Conservation (phyloP, 371 early-diverging fungal genomes). For the Mucor racemosus region DNA sequence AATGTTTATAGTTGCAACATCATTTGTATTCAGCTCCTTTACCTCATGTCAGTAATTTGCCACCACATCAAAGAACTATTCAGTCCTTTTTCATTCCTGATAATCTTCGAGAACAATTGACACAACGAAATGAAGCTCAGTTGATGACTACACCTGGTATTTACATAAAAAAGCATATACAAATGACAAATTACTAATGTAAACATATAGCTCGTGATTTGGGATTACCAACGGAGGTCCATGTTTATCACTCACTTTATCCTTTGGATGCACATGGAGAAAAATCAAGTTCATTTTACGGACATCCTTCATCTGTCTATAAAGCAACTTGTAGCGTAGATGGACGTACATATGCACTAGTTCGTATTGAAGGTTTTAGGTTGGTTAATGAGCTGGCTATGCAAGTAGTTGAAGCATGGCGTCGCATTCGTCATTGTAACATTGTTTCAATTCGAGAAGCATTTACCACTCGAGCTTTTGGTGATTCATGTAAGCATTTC, state of each 20-base stretch:
- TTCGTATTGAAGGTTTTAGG: constrained; percentile 79
- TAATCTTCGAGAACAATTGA: constrained; percentile 79
- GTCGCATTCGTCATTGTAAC: constrained; percentile 80
- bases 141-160: constrained; percentile 65
- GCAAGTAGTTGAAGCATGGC: constrained; percentile 84
- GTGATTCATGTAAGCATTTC: constrained; percentile 75
- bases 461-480: constrained; percentile 94
- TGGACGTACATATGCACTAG: constrained; percentile 81
- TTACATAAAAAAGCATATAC: background rate
- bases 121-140: constrained; percentile 72
- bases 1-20: constrained; percentile 65
- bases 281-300: constrained; percentile 58
- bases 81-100: constrained; percentile 87
- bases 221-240: constrained; percentile 61
- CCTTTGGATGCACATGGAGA: constrained; percentile 68
- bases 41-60: constrained; percentile 69
- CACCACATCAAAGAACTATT: constrained; percentile 77
- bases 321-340: constrained; percentile 84
- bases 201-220: constrained; percentile 50
- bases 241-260: constrained; percentile 68
- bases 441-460: constrained; percentile 91
- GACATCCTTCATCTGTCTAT: constrained; percentile 80
- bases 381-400: constrained; percentile 83
- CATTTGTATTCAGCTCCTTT: constrained; percentile 78
- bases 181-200: background rate